Evolutionary conservation across 1,284 basidiomycete species (phyloP).

Genomic region (Ustilago esculenta): DNA sequence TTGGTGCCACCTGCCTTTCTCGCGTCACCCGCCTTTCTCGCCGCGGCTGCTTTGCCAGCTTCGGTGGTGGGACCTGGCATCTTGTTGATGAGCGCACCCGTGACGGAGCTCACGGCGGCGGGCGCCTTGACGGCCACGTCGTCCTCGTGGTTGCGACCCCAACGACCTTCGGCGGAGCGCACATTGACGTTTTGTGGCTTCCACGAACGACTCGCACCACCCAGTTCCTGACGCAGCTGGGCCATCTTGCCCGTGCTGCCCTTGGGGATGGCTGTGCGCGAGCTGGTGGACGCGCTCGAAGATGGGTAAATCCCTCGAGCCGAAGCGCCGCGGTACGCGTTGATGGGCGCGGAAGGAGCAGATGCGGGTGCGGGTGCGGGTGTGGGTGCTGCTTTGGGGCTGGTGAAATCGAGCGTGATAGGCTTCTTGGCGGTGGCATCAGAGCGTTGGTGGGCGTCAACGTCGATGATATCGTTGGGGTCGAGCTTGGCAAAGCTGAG

Average conservation of each 20-base stretch:
- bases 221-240: slow-evolving; percentile 53
- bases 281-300: slow-evolving; percentile 10
- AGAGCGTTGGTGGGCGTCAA: slow-evolving; percentile 31
- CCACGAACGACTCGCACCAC: slow-evolving; percentile 31
- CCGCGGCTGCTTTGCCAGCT: slow-evolving; percentile 26
- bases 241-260: slow-evolving; percentile 45
- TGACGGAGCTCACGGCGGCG: slow-evolving; percentile 55
- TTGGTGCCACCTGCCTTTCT: slow-evolving; percentile 19
- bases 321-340: slow-evolving; percentile 43
- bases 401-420: slow-evolving; percentile 44
- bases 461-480: slow-evolving; percentile 45
- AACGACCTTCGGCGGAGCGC: slow-evolving; percentile 23
- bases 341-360: slow-evolving; percentile 43
- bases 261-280: slow-evolving; percentile 21
- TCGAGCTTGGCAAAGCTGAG: slow-evolving; percentile 46
- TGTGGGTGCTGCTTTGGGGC: slow-evolving; percentile 19
- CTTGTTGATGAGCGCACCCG: slow-evolving; percentile 46
- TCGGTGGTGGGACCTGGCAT: slow-evolving; percentile 31
- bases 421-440: slow-evolving; percentile 18
- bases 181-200: slow-evolving; percentile 47
- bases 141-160: slow-evolving; percentile 49
- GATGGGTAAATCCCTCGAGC: slow-evolving; percentile 20
- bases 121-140: slow-evolving; percentile 52
- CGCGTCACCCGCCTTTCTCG: slow-evolving; percentile 23
- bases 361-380: slow-evolving; percentile 12